Evolutionary conservation across 1,284 basidiomycete species (phyloP).

Genomic region (Ganoderma sp.): DNA sequence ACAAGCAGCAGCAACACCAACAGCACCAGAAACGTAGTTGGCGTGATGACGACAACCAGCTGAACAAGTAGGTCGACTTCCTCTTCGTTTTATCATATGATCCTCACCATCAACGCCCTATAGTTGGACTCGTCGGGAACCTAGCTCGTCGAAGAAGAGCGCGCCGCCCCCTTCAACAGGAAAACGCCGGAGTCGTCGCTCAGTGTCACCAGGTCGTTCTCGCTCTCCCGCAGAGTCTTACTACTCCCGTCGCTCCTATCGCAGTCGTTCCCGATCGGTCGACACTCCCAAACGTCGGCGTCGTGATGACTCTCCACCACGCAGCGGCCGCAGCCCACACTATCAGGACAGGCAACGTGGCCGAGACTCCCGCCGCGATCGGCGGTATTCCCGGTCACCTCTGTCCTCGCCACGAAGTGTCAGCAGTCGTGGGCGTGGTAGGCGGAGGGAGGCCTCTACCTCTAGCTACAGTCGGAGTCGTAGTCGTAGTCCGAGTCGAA

Average conservation of each 20-base stretch:
- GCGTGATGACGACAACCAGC: constrained; percentile 63
- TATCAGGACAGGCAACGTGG: constrained; percentile 31
- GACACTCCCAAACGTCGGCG: constrained; percentile 59
- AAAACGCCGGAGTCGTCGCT: constrained; percentile 40
- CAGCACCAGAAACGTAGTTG: constrained; percentile 55
- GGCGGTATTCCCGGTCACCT: constrained; percentile 37
- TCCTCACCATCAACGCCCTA: neutral
- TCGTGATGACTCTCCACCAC: constrained; percentile 53
- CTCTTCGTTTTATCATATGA: neutral
- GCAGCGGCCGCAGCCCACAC: constrained; percentile 45
- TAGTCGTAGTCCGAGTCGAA: constrained; percentile 60
- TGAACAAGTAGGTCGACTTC: constrained; percentile 66
- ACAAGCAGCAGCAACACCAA: constrained; percentile 43
- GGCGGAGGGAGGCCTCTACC: constrained; percentile 39
- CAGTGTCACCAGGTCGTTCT: constrained; percentile 55
- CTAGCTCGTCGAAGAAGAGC: constrained; percentile 25
- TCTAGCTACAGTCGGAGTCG: constrained; percentile 47
- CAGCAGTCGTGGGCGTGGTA: constrained; percentile 39
- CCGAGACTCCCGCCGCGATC: constrained; percentile 31
- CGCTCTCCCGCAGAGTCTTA: constrained; percentile 67
- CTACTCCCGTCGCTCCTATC: constrained; percentile 67
- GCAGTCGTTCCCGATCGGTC: constrained; percentile 65
- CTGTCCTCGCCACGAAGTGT: constrained; percentile 34
- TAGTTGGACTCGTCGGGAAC: constrained; percentile 45
- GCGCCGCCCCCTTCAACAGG: constrained; percentile 25